A percentile compares a stretch with the other conserved stretches of the same genome.
Evolutionary conservation across 345 rosid species (phyloP).

Genomic region (Triadica sebifera): DNA sequence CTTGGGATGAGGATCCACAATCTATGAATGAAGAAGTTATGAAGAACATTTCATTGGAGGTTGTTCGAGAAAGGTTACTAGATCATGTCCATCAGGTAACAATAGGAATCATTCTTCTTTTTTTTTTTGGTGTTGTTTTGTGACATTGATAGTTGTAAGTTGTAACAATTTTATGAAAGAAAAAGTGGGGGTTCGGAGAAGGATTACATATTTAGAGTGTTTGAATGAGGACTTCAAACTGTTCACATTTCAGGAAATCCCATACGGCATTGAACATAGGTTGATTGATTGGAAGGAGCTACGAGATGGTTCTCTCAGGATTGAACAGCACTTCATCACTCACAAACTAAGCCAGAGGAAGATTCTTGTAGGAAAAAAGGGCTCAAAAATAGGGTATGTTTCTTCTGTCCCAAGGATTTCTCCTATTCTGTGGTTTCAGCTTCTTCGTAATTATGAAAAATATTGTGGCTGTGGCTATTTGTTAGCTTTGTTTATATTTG

Average conservation of each 20-base stretch:
- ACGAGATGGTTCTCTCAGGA: conserved; percentile 79
- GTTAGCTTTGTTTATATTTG: not conserved
- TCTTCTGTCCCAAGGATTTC: not conserved
- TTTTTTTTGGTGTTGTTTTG: not conserved
- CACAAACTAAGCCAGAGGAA: conserved; percentile 78
- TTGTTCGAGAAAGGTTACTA: conserved; percentile 81
- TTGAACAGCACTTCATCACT: conserved; percentile 80
- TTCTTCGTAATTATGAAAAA: not conserved
- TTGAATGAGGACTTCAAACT: not conserved
- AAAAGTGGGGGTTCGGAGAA: not conserved
- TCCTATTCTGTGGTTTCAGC: conserved; percentile 1
- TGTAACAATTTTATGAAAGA: not conserved
- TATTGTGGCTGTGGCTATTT: not conserved
- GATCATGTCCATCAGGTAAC: conserved; percentile 90
- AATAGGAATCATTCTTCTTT: conserved; percentile 9
- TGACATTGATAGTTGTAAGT: not conserved
- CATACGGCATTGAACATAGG: conserved; percentile 72
- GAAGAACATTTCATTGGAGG: conserved; percentile 86
- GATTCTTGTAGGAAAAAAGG: conserved; percentile 91
- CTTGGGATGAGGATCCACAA: conserved; percentile 88
- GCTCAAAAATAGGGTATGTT: conserved; percentile 78
- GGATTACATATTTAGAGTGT: not conserved
- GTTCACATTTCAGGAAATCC: conserved; percentile 61
- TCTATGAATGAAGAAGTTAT: conserved; percentile 79
- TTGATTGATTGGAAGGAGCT: conserved; percentile 86